Evolutionary conservation across 2,329 filamentous ascomycete genomes (phyloP), one percentile per base, ranked within the genome.

Genomic region (Dothistroma pini): DNA sequence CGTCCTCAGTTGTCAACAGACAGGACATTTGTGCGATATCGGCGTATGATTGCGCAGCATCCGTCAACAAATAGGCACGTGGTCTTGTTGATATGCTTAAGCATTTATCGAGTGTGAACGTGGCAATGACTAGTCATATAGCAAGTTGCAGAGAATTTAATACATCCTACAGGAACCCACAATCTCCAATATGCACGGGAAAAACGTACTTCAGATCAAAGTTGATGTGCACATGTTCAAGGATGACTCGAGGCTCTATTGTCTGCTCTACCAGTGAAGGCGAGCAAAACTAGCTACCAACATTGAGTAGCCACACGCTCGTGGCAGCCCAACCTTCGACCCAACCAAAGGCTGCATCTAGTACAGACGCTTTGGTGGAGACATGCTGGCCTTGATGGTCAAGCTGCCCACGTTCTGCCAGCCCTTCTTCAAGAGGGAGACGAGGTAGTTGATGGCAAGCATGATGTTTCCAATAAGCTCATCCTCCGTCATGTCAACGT

Each of bases 401-500:
- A 99, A 87, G 86, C 90, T 95, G 80, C 95, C 95, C 77, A 99
- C 95, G 88, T 99, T 99, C 87, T 99, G 95, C 95, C 95, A 99
- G 80, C 95, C 95, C 91, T 99, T 99, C 92, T 99, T 99, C 80
- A 99, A 86, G 74, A 99, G 86, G 69, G 92, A 97, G 80, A 99
- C 93, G 71, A 99, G 89, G 88, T 99, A 99, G 90, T 99, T 99
- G 89, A 99, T 97, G 82, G 93, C 87, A 84, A 99, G 84, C 95
- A 99, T 99, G 83, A 97, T 93, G 89, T 99, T 99, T 78, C 86
- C 90, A 73, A 99, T 89, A 72, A 99, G 84, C 86, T 97, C 91
- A 77, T 99, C 95, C 84, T 91, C 84, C 70, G 86, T 89, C 95
- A 99, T 99, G 75, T 89, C 92, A 75, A 99, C 95, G 83, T 99